Evolutionary conservation across 805 yeast genomes (phyloP).

Genomic region (Starmera quercuum): DNA sequence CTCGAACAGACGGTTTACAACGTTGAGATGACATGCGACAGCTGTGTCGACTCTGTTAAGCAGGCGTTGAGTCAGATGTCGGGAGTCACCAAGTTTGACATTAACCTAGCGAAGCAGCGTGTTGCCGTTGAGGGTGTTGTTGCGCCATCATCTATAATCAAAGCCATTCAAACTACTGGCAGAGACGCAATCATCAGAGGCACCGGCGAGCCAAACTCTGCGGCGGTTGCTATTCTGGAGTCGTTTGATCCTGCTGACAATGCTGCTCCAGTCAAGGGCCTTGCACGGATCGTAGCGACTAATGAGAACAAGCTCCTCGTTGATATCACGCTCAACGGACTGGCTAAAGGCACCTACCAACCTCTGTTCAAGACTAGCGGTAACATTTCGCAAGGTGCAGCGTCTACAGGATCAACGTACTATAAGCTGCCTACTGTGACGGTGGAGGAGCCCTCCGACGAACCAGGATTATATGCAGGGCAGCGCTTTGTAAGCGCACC

Average conservation of each 20-base stretch:
- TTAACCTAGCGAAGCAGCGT: constrained; percentile 51
- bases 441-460: constrained; percentile 26
- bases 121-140: constrained; percentile 62
- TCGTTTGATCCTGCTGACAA: constrained; percentile 40
- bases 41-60: constrained; percentile 57
- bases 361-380: constrained; percentile 69
- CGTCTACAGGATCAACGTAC: constrained; percentile 51
- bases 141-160: constrained; percentile 71
- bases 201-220: constrained; percentile 77
- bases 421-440: constrained; percentile 24
- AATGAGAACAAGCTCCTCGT: constrained; percentile 46
- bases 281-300: constrained; percentile 76
- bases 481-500: constrained; percentile 38
- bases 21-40: constrained; percentile 74
- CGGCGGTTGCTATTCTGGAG: constrained; percentile 88
- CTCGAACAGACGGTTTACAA: constrained; percentile 54
- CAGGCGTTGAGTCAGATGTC: constrained; percentile 41
- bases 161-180: constrained; percentile 64
- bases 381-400: constrained; percentile 66
- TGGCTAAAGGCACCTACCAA: constrained; percentile 53
- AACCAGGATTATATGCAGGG: constrained; percentile 28
- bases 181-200: constrained; percentile 91
- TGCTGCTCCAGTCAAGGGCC: constrained; percentile 64
- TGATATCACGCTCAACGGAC: constrained; percentile 74
- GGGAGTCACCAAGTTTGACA: constrained; percentile 43